Percentiles rank a stretch among this genome's conserved stretches.
Conservation (phyloP, 345 rosid genomes). For the Boechera retrofracta region DNA sequence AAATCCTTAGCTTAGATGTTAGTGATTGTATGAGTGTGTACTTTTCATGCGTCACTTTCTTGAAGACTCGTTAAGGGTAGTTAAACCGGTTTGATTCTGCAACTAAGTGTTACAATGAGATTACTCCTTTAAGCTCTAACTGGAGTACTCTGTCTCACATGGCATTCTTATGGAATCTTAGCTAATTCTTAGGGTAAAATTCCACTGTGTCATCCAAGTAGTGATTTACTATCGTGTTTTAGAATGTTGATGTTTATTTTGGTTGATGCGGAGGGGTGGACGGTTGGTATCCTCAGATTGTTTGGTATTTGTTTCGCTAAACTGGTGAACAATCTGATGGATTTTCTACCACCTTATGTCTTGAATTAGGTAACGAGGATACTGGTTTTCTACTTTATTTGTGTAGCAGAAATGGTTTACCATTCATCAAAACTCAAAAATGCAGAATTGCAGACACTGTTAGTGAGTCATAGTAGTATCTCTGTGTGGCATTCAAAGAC, state of each 20-base stretch:
- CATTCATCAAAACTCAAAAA: background rate
- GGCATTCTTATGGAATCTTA: background rate
- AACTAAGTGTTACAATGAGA: background rate
- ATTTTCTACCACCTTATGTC: background rate
- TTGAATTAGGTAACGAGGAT: background rate
- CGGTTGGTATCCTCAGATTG: background rate
- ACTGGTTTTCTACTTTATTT: background rate
- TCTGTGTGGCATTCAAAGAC: conserved; percentile 6
- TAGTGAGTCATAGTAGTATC: background rate
- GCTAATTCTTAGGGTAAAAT: background rate
- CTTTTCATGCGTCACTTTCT: background rate
- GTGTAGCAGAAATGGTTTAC: conserved; percentile 2
- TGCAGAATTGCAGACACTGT: background rate
- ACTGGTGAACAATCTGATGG: background rate
- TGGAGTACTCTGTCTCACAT: background rate
- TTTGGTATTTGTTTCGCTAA: background rate
- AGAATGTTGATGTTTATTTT: background rate
- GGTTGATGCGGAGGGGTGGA: background rate
- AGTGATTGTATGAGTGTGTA: background rate
- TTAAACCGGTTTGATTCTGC: background rate
- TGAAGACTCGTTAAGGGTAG: background rate
- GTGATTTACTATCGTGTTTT: background rate
- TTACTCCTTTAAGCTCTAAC: background rate
- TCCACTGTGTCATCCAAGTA: background rate
- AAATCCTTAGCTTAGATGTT: background rate